Evolutionary conservation across 148 eudicot species (phyloP), one percentile per base, ranked within the genome.

Genomic region (Linanthus parryae): DNA sequence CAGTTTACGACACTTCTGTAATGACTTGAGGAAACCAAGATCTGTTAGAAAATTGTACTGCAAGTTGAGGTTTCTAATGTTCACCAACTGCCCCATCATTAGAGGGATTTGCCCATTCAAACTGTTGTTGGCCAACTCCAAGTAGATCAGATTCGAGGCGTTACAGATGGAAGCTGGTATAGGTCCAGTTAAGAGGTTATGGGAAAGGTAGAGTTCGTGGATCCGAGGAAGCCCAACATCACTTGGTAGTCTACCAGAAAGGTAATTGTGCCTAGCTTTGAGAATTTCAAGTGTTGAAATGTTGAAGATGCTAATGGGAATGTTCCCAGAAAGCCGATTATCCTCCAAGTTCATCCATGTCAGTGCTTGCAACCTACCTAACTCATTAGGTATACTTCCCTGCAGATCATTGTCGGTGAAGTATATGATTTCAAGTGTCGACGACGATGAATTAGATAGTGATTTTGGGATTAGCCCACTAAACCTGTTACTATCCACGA

Each of bases 141-240:
- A 24, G 22, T 7, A 13, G 7, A 28, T 17, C 8, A 61, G 50
- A 7, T 42, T 41, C 31, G 65, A 48, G 34, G 65, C 65, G 24
- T 61, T 61, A n/a, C 45, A 52, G 18, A 63, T 21, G 12, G 61
- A 54, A 19, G 54, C 1, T 34, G 68, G 67, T 42, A 63, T 1
- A 13, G 11, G 14, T 8, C 67, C 60, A 38, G 18, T 47, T 27
- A 63, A 54, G 14, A 44, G 67, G 9, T 63, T 63, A 22, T 37
- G 33, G 3, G 60, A 44, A 9, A 63, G 28, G 34, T n/a, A 54
- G 54, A 63, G 1, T n/a, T 53, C 54, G 28, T 19, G 19, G 3
- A 63, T 46, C 37, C 51, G 50, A 39, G 65, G 57, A 17, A 61
- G 49, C 39, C 50, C 50, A 11, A 61, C 24, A 45, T 51, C 65